Conservation (phyloP, 2,329 filamentous ascomycete species). For the Pestalotiopsis sp. region DNA sequence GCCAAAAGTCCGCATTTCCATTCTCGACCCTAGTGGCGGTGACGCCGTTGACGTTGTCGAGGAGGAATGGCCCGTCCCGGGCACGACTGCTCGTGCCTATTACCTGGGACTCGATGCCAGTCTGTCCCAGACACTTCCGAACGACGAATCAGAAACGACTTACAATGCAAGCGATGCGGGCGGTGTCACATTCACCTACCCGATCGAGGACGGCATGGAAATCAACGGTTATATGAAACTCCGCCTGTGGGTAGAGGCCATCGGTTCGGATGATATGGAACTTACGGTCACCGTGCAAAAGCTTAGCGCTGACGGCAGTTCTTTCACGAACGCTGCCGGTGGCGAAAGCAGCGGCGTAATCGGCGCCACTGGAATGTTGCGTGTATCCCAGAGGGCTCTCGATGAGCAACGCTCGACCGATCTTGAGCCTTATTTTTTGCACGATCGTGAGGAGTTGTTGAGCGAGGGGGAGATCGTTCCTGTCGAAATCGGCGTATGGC, state of each 20-base stretch:
- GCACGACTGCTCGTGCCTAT: no score
- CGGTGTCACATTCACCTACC: no score
- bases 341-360: not conserved
- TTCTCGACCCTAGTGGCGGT: not conserved
- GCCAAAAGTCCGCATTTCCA: not conserved
- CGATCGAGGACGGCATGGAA: no score
- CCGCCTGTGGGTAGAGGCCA: not conserved
- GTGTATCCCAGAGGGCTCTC: not conserved
- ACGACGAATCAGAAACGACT: no score
- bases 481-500: not conserved
- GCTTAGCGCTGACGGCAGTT: not conserved
- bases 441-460: not conserved
- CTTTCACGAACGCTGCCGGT: not conserved
- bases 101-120: no score
- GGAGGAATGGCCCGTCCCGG: not conserved
- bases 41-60: not conserved
- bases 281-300: not conserved
- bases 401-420: not conserved
- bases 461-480: not conserved
- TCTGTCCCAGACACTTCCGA: no score
- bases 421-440: not conserved
- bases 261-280: not conserved
- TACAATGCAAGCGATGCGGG: no score
- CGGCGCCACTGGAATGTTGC: not conserved
- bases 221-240: not conserved